Evolutionary conservation across 768 basidiomycete genomes (phyloP).

Genomic region (Mycena polygramma): DNA sequence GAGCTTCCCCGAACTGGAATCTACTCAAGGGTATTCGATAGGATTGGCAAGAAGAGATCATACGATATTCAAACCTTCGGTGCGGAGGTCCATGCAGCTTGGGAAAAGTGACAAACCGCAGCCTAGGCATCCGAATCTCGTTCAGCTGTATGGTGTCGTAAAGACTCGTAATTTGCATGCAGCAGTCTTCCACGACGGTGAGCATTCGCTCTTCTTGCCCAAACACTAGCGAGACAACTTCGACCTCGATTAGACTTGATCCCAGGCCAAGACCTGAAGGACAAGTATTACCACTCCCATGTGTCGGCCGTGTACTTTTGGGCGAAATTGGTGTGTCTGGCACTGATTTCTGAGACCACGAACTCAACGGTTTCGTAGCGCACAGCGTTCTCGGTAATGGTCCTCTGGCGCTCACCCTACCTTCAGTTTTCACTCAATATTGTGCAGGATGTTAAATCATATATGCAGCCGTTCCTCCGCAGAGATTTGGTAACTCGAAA

Average conservation of each 20-base stretch:
- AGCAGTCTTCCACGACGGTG: conserved; percentile 4
- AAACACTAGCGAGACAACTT: neutral
- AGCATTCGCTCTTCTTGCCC: neutral
- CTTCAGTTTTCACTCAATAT: neutral
- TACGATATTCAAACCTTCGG: neutral
- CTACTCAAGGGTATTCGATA: neutral
- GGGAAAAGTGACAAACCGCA: neutral
- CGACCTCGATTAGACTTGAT: neutral
- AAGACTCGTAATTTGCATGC: neutral
- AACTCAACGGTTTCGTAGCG: neutral
- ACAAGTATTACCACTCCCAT: neutral
- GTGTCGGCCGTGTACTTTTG: neutral
- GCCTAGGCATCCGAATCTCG: neutral
- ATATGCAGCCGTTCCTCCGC: neutral
- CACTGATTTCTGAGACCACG: too few relatives aligned
- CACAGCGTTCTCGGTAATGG: neutral
- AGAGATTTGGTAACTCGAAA: neutral
- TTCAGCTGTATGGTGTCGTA: neutral
- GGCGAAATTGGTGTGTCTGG: neutral
- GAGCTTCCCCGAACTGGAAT: neutral
- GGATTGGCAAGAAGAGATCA: neutral
- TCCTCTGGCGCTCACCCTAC: neutral
- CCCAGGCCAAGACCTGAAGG: neutral
- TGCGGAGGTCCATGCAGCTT: neutral
- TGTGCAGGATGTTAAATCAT: conserved; percentile 1